A percentile compares a stretch with the other conserved stretches of the same genome.
Evolutionary conservation across 2,329 filamentous ascomycete genomes (phyloP).

Genomic region (Onygena corvina): DNA sequence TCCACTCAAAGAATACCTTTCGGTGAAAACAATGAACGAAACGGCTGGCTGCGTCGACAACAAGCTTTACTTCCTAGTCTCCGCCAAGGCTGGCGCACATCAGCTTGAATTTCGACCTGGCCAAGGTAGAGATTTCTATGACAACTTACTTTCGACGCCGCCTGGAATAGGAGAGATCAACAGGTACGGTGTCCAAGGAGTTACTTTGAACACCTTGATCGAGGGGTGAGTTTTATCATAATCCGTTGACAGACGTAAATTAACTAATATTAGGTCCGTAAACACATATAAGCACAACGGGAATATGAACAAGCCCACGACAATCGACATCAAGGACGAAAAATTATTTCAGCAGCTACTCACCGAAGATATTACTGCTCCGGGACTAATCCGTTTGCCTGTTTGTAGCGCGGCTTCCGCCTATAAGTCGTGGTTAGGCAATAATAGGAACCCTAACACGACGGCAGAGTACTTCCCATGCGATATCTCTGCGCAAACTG

Average conservation of each 20-base stretch:
- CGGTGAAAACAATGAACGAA: constrained; percentile 5
- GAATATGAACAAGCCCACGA: constrained; percentile 22
- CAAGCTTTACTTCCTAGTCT: constrained; percentile 13
- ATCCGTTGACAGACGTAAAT: background rate
- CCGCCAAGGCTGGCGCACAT: constrained; percentile 12
- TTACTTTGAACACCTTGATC: background rate
- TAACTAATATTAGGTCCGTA: background rate
- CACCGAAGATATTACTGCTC: constrained; percentile 24
- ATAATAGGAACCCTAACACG: constrained; percentile 14
- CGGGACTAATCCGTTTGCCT: constrained; percentile 30
- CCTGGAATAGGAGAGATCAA: background rate
- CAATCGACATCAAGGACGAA: constrained; percentile 19
- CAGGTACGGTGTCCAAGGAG: background rate
- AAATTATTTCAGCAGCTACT: constrained; percentile 19
- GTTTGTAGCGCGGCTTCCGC: constrained; percentile 29
- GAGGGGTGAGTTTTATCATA: constrained; percentile 7
- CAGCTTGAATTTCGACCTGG: constrained; percentile 16
- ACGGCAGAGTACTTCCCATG: background rate
- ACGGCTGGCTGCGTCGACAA: constrained; percentile 9
- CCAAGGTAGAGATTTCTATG: background rate
- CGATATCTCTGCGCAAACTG: too few relatives aligned
- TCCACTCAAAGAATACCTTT: constrained; percentile 1
- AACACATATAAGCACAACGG: constrained; percentile 19
- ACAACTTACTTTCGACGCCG: background rate
- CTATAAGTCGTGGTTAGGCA: constrained; percentile 24